These are phyloP conservation scores for Stephania japonica DNA, from an alignment of 164 flowering plant genomes.

Conservation along the genomic window DNA sequence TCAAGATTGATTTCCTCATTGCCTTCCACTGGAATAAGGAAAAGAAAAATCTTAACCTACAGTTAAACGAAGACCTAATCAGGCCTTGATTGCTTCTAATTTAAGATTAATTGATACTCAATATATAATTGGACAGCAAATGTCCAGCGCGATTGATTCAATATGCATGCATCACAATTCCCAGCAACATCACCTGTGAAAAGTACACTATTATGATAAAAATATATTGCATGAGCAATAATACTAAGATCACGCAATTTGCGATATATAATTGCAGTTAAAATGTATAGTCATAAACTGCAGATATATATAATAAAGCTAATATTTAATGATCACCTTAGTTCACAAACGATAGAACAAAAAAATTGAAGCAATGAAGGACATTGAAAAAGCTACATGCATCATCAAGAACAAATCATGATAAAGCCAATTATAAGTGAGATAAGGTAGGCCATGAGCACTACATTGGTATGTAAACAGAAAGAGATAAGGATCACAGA, in stretches of 20 bases:
- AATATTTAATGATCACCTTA: not conserved
- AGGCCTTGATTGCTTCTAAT: not conserved
- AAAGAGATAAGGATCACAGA: not conserved
- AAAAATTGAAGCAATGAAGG: not conserved
- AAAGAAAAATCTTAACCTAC: not conserved
- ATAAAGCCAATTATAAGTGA: not conserved
- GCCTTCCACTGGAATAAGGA: not conserved
- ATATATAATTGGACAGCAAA: not conserved
- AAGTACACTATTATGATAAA: not conserved
- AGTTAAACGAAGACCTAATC: not conserved
- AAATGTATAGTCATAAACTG: no score
- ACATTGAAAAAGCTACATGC: not conserved
- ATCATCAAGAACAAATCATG: not conserved
- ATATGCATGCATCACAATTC: not conserved
- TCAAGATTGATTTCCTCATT: not conserved
- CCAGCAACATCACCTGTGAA: not conserved
- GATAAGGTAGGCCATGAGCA: constrained; percentile 12
- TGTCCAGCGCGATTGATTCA: not conserved
- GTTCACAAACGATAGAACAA: not conserved
- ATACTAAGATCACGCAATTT: not conserved
- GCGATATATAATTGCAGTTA: no score
- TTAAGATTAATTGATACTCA: not conserved
- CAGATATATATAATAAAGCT: no score
- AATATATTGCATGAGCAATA: not conserved
- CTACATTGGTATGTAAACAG: not conserved